Base-by-base conservation (phyloP, 495 filamentous ascomycete genomes). In the Daldinia childiae region DNA sequence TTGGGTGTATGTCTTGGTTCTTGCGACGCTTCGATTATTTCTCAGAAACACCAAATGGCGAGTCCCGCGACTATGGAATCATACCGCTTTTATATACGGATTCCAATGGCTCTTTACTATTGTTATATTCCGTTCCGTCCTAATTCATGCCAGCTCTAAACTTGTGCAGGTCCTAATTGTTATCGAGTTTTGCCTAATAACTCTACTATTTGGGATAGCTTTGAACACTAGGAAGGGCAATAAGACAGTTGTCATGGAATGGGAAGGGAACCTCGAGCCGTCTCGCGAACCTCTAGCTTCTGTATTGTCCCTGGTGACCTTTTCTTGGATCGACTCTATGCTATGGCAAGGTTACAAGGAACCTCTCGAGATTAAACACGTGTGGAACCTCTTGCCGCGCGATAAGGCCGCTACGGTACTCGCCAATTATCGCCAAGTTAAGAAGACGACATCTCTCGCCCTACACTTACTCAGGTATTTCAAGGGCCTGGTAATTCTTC, bases 301-400 rank as follows among this genome's bases (percentile, higher is more conserved):
- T 69, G 80, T 98, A 15, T 86, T 98, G 66, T 97, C 95, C 0
- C 82, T 97, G 30, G 89, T 90, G 21, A 97, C 92, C 12, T 99
- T 97, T 76, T 79, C 87, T 11, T 99, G 96, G 96, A 86, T 98
- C 34, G 94, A 98, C 79, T 78, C 90, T 1, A 90, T 99, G 64
- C 89, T 99, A 54, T 91, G 89, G 88, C 88, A 92, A 71, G 96
- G 95, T n/a, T 99, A 93, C 80, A 90, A 86, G 72, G 92, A 95
- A 74, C 89, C 94, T 0, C 84, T 95, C 38, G 92, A 93, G 70
- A 83, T 98, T 21, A 77, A 88, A 21, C 89, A 94, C 76, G 92
- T 99, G 19, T 98, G 96, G 96, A 97, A 98, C 76, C 79, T 98
- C 72, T 83, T 91, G 14, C 87, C 93, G 19, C 92, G 90, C 68